Percentiles rank a stretch among this genome's conserved stretches.
These are phyloP conservation scores for Capsicum baccatum DNA, from an alignment of 257 asterid genomes.

Conservation along the genomic window DNA sequence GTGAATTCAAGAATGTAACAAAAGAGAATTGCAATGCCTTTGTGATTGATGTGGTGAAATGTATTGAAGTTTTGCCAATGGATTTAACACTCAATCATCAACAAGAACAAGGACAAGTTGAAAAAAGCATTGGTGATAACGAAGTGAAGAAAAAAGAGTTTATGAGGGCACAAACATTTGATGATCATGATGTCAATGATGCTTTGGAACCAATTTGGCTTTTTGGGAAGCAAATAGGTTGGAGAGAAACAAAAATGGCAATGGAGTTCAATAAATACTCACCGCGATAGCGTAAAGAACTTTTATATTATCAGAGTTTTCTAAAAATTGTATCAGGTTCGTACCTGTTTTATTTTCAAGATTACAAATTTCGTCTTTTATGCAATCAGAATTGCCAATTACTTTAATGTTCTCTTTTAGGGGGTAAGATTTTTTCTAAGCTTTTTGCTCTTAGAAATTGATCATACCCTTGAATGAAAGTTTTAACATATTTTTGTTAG, in stretches of 20 bases:
- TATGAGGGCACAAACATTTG: not conserved
- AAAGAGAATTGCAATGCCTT: constrained; percentile 35
- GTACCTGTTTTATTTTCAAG: not conserved
- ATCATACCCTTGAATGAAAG: not conserved
- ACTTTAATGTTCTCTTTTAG: not conserved
- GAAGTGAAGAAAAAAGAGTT: not conserved
- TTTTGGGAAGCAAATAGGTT: constrained; percentile 25
- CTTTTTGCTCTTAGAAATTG: not conserved
- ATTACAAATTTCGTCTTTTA: not conserved
- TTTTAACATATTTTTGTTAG: not conserved
- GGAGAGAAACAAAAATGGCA: not conserved
- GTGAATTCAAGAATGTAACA: constrained; percentile 41
- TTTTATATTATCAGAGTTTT: not conserved
- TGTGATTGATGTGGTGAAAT: constrained; percentile 52
- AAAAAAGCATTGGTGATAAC: not conserved
- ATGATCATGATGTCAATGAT: not conserved
- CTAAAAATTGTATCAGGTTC: too few relatives aligned
- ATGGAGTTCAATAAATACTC: not conserved
- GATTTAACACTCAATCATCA: not conserved
- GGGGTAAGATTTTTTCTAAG: not conserved
- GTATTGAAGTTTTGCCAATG: not conserved
- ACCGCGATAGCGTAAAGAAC: not conserved
- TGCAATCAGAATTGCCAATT: not conserved
- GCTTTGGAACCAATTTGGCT: not conserved
- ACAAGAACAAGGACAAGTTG: not conserved